Conservation (phyloP, 805 yeast genomes). For the Kazachstania bromeliacearum region DNA sequence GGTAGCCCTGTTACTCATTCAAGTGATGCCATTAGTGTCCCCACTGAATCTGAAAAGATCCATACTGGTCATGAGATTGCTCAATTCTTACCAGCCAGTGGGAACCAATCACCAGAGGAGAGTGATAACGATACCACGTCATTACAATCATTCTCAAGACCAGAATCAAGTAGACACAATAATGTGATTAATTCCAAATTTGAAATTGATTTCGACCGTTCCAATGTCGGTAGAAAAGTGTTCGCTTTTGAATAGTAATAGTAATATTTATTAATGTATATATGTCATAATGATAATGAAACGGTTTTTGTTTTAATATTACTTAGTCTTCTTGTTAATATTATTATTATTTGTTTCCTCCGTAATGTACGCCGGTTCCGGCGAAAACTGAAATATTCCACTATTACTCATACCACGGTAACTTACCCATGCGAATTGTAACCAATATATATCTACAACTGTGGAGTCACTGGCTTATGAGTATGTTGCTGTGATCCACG, state of each 20-base stretch:
- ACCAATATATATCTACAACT: no score
- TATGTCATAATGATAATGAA: no score
- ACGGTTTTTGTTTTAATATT: no score
- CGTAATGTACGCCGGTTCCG: no score
- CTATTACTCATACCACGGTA: no score
- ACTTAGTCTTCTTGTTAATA: no score
- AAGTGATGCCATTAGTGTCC: slow-evolving; percentile 16
- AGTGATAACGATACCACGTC: slow-evolving; percentile 2
- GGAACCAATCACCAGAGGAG: slow-evolving; percentile 6
- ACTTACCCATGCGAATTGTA: no score
- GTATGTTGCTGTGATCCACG: no score
- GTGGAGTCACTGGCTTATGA: no score
- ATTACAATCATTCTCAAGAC: slow-evolving; percentile 5
- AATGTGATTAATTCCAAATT: slow-evolving; percentile 26
- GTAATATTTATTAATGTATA: no score
- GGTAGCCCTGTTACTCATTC: slow-evolving; percentile 9
- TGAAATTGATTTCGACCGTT: slow-evolving; percentile 34
- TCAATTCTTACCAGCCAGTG: slow-evolving; percentile 12
- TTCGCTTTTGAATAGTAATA: slow-evolving; percentile 13
- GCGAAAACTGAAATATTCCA: no score
- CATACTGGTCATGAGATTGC: slow-evolving; percentile 24
- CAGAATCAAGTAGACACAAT: slow-evolving; percentile 12
- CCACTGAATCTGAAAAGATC: slow-evolving; percentile 22
- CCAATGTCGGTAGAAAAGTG: slow-evolving; percentile 33
- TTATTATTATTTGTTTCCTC: no score